Percentiles rank a stretch among this genome's conserved stretches.
Conservation (phyloP, 2,329 filamentous ascomycete species). For the Aphanoascus verrucosus region DNA sequence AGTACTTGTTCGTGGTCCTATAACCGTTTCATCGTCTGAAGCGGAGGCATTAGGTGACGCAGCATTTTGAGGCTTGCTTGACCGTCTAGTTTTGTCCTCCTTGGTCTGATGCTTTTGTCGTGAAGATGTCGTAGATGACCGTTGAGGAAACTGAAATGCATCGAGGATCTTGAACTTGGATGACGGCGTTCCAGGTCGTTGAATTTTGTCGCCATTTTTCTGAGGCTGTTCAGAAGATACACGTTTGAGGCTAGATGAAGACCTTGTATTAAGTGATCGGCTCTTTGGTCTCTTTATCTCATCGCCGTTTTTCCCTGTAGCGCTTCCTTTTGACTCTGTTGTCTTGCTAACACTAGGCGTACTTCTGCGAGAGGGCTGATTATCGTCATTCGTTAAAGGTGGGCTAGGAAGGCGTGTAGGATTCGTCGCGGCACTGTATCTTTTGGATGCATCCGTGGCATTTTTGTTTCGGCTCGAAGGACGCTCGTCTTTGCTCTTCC, state of each 20-base stretch:
- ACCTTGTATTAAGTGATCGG: constrained; percentile 29
- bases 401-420: constrained; percentile 36
- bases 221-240: constrained; percentile 29
- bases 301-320: constrained; percentile 14
- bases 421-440: constrained; percentile 18
- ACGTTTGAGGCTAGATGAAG: constrained; percentile 33
- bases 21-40: constrained; percentile 21
- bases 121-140: constrained; percentile 28
- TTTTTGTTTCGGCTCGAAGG: constrained; percentile 16
- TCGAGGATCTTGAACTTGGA: constrained; percentile 29
- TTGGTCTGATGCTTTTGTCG: constrained; percentile 23
- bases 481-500: constrained; percentile 16
- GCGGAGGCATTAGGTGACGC: constrained; percentile 23
- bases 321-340: constrained; percentile 23
- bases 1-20: constrained; percentile 30
- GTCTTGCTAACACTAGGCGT: constrained; percentile 23
- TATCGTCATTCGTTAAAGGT: constrained; percentile 37
- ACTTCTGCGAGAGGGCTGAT: constrained; percentile 27
- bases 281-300: constrained; percentile 30
- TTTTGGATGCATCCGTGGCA: constrained; percentile 25
- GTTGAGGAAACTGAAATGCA: constrained; percentile 26
- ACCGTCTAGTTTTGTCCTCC: constrained; percentile 22
- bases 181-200: constrained; percentile 28
- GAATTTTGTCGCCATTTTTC: constrained; percentile 27
- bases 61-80: constrained; percentile 15